Evolutionary conservation across 352 stramenopile species (phyloP), one percentile per base, ranked within the genome.

Genomic region (Phytophthora agathidicida): DNA sequence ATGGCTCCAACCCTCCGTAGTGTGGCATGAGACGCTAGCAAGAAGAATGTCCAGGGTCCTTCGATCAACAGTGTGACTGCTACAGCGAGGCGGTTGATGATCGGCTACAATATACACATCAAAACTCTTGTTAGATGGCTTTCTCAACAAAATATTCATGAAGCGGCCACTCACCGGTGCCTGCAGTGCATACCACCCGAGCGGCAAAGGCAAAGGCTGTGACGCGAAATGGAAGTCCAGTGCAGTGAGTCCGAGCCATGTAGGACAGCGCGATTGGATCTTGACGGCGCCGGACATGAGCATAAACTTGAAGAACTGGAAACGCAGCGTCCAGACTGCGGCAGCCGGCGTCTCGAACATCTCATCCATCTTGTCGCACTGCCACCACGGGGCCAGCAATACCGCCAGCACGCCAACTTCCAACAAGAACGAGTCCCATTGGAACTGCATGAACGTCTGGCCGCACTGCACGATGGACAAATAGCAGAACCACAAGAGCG

Each of bases 231-330:
- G 92, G 63, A 92, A 98, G 54, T 98, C 84, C 9, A 97, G 68
- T 8, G 94, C 93, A 11, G 91, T 96, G 16, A 98, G 77, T 32
- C 77, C 77, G 3, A 93, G 58, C 94, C 93, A 98, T 17, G 91
- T 98, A 3, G 89, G 89, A 50, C 91, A 98, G 20, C 70, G 46
- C 0, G 92, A 89, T 71, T 96, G 86, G 41, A 98, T 87, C 71
- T 98, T 98, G 33, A 97, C 91, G 7, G 84, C 75, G 3, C 89
- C 89, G 6, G 75, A 87, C 92, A 98, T 97, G 64, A 98, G 70
- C 88, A 97, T 98, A 46, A 98, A 88, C 71, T 98, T 98, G 78
- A 97, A 96, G 24, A 98, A 84, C 16, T 96, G 61, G 55, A 97
- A 96, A 27, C 89, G 77, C 27, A 98, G 50, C 2, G 79, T 78